Evolutionary conservation across 352 stramenopile species (phyloP).

Genomic region (Plasmopara halstedii): DNA sequence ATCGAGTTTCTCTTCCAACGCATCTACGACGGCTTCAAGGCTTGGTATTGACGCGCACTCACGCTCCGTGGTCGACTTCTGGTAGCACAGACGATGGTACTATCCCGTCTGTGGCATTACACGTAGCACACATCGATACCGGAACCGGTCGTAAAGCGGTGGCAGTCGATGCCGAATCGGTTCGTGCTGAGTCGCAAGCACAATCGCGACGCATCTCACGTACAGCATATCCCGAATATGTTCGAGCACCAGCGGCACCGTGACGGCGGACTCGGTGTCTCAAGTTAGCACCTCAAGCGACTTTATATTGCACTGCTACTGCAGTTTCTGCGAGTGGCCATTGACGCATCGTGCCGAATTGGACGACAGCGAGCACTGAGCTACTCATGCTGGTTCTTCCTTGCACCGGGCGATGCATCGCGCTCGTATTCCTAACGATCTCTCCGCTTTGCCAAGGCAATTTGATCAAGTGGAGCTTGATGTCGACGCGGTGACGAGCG

Average conservation of each 20-base stretch:
- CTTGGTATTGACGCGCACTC: neutral
- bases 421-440: neutral
- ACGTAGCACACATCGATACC: neutral
- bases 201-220: neutral
- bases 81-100: neutral
- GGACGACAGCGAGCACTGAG: neutral
- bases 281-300: neutral
- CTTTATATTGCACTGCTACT: neutral
- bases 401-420: neutral
- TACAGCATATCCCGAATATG: neutral
- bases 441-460: neutral
- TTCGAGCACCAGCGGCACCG: neutral
- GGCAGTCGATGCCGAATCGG: neutral
- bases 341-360: neutral
- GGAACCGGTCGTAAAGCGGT: neutral
- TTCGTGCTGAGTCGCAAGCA: neutral
- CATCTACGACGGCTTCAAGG: neutral
- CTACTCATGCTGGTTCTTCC: neutral
- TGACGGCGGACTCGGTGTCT: neutral
- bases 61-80: neutral
- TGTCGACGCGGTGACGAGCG: neutral
- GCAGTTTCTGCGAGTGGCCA: neutral
- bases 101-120: neutral
- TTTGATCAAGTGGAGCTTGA: neutral
- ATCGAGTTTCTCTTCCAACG: neutral